Conservation (phyloP, 192 early-diverging fungal species). For the Coemansia sp. region DNA sequence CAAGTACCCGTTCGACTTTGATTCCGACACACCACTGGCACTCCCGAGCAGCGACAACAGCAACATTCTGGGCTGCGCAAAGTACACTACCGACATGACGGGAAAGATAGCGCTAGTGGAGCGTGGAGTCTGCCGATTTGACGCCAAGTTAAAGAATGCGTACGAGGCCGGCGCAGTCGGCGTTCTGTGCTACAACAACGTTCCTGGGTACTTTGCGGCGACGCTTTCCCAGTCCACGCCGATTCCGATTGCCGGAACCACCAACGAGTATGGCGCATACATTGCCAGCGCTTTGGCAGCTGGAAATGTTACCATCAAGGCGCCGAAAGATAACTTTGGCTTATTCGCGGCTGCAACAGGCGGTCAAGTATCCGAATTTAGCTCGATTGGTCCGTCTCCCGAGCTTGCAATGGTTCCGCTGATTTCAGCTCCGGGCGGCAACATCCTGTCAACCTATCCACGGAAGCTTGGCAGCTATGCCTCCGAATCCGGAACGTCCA, state of each 20-base stretch:
- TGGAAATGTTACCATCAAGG: constrained; percentile 2
- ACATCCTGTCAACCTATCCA: constrained; percentile 63
- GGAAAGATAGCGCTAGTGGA: constrained; percentile 20
- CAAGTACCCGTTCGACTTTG: neutral
- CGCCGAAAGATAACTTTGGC: constrained; percentile 28
- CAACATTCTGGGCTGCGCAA: neutral
- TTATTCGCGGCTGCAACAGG: constrained; percentile 28
- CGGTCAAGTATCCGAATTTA: constrained; percentile 57
- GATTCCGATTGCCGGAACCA: constrained; percentile 46
- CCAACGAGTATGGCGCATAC: constrained; percentile 34
- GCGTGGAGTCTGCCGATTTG: constrained; percentile 50
- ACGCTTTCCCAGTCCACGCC: constrained; percentile 4
- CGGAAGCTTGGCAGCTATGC: constrained; percentile 37
- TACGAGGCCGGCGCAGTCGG: constrained; percentile 53
- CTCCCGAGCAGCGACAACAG: neutral
- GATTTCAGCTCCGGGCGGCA: constrained; percentile 63
- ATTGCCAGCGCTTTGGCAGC: constrained; percentile 14
- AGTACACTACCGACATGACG: neutral
- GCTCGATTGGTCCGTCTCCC: constrained; percentile 63
- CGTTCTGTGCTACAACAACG: constrained; percentile 51
- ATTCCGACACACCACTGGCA: constrained; percentile 8
- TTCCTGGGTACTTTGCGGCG: neutral
- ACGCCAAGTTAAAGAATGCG: constrained; percentile 41
- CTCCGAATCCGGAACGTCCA: constrained; percentile 70
- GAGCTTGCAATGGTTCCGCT: constrained; percentile 60